These are phyloP conservation scores for Colletotrichum liaoningense DNA, from an alignment of 2,329 filamentous ascomycete genomes.

Conservation along the genomic window DNA sequence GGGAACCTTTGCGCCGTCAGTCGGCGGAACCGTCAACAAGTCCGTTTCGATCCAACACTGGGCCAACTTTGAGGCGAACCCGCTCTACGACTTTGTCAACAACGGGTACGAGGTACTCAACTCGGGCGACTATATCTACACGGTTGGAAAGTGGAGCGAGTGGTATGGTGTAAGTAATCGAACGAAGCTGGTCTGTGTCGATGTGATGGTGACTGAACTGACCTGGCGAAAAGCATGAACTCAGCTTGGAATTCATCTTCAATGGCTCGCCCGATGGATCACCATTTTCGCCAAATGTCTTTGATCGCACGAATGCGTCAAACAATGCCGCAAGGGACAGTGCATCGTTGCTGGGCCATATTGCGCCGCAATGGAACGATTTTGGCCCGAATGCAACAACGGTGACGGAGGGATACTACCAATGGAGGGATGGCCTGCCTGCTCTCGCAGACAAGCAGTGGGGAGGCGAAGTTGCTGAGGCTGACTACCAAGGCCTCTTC, in stretches of 20 bases:
- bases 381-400: conserved; percentile 40
- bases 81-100: conserved; percentile 37
- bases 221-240: conserved; percentile 8
- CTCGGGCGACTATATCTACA: conserved; percentile 40
- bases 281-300: conserved; percentile 40
- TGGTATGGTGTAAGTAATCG: conserved; percentile 11
- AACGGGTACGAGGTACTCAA: conserved; percentile 41
- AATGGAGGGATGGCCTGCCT: conserved; percentile 40
- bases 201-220: not conserved
- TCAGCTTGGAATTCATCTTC: conserved; percentile 38
- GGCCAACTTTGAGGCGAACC: conserved; percentile 39
- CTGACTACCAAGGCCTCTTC: conserved; percentile 23
- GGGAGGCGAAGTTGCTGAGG: conserved; percentile 38
- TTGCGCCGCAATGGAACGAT: conserved; percentile 42
- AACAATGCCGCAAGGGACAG: conserved; percentile 37
- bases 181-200: not conserved
- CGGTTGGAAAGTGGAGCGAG: conserved; percentile 40
- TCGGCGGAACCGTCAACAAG: conserved; percentile 24
- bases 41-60: conserved; percentile 51
- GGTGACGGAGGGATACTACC: conserved; percentile 41
- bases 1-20: conserved; percentile 52
- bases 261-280: conserved; percentile 34
- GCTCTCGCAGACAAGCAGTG: conserved; percentile 43
- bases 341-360: conserved; percentile 36
- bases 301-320: conserved; percentile 35